These are phyloP conservation scores for Annulohypoxylon truncatum DNA, from an alignment of 2,329 filamentous ascomycete species.

Conservation along the genomic window DNA sequence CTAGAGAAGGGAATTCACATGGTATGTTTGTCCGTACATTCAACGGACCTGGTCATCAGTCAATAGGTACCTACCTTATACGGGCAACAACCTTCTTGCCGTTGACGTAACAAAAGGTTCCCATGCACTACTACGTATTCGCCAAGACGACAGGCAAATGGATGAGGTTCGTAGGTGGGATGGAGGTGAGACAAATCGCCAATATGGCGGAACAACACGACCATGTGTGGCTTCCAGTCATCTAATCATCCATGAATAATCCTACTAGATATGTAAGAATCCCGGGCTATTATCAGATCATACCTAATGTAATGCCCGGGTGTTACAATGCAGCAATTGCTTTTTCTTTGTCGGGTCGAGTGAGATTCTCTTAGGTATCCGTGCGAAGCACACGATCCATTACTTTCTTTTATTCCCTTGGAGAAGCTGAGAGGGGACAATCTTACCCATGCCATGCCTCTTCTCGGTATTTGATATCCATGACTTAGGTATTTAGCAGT, in stretches of 20 bases:
- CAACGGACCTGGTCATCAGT: background rate
- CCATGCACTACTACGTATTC: background rate
- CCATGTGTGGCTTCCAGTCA: background rate
- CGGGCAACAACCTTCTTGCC: background rate
- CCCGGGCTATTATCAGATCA: background rate
- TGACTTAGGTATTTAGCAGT: background rate
- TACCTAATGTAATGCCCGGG: background rate
- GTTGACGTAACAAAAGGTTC: background rate
- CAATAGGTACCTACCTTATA: background rate
- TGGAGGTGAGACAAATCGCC: background rate
- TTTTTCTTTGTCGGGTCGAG: background rate
- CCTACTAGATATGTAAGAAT: background rate
- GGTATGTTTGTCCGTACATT: background rate
- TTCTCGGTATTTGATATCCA: background rate
- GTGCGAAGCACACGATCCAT: background rate
- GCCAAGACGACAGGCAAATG: background rate
- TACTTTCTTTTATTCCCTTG: background rate
- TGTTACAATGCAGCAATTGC: slow-evolving; percentile 4
- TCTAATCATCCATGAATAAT: background rate
- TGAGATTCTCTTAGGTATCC: background rate
- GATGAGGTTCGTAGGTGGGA: background rate
- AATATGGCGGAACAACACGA: slow-evolving; percentile 1
- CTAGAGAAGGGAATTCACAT: background rate
- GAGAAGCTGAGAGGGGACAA: background rate
- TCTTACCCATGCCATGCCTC: background rate